phyloP scores from a whole-genome alignment of 352 stramenopile species.

The Phytopythium montanum region DNA sequence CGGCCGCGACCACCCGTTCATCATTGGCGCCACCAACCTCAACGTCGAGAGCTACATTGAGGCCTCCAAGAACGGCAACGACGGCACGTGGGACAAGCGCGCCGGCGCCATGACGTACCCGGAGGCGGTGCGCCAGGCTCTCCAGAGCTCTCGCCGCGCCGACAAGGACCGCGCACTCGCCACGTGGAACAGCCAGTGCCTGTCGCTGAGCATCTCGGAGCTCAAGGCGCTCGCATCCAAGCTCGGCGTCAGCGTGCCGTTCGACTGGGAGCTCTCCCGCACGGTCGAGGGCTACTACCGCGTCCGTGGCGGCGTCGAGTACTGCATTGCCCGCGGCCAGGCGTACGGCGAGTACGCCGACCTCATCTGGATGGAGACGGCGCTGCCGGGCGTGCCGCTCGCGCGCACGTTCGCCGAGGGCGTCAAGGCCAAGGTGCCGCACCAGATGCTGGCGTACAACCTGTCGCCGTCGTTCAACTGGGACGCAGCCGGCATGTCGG shows the following conservation, averaged over 20 bases:
- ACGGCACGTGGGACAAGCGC: slow-evolving; percentile 88
- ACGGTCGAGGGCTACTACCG: slow-evolving; percentile 98
- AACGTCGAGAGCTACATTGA: slow-evolving; percentile 85
- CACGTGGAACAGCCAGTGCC: slow-evolving; percentile 81
- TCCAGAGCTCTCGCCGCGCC: slow-evolving; percentile 56
- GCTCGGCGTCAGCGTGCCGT: slow-evolving; percentile 84
- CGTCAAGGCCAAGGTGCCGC: slow-evolving; percentile 88
- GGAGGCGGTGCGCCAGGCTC: slow-evolving; percentile 87
- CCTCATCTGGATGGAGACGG: slow-evolving; percentile 99
- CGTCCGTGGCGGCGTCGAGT: slow-evolving; percentile 94
- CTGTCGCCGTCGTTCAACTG: slow-evolving; percentile 98
- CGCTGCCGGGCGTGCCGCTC: slow-evolving; percentile 92
- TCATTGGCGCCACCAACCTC: slow-evolving; percentile 92
- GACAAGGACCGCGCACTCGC: slow-evolving; percentile 61
- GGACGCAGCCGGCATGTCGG: slow-evolving; percentile 95
- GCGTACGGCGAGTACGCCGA: slow-evolving; percentile 96
- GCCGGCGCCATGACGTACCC: slow-evolving; percentile 96
- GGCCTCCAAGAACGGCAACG: slow-evolving; percentile 62
- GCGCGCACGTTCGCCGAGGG: slow-evolving; percentile 93
- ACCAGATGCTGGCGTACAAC: slow-evolving; percentile 99
- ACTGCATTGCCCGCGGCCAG: slow-evolving; percentile 94
- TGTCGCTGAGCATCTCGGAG: slow-evolving; percentile 69
- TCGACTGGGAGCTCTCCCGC: slow-evolving; percentile 95
- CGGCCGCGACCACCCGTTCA: slow-evolving; percentile 96
- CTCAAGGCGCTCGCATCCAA: slow-evolving; percentile 77